Conservation (phyloP, 139 green algal genomes). For the Klebsormidium nitens region DNA sequence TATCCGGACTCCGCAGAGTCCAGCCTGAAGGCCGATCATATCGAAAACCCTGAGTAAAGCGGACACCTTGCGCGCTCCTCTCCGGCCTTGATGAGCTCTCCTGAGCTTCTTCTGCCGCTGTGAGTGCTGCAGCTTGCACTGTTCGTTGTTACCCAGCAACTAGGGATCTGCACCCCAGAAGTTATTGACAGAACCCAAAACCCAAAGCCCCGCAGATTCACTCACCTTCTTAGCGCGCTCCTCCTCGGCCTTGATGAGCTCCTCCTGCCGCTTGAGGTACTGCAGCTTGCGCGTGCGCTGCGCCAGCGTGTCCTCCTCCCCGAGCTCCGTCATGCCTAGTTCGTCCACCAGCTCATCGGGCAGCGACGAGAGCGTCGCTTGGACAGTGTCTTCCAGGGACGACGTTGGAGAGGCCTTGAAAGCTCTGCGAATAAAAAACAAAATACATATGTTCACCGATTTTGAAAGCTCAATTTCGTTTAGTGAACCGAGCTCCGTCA, state of each 20-base stretch:
- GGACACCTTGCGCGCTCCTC: too few species aligned
- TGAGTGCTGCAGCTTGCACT: conserved; percentile 31
- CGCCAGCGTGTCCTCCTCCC: conserved; percentile 13
- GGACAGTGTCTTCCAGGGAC: conserved; percentile 30
- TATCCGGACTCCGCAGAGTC: too few species aligned
- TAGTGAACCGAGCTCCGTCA: neutral
- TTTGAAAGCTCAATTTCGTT: too few species aligned
- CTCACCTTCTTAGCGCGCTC: too few species aligned
- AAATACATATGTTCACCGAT: too few species aligned
- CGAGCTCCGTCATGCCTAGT: conserved; percentile 11
- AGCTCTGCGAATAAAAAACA: conserved; percentile 19
- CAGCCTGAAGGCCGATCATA: too few species aligned
- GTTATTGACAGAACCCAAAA: too few species aligned
- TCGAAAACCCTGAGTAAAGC: too few species aligned
- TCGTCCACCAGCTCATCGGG: conserved; percentile 32
- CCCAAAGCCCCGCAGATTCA: too few species aligned
- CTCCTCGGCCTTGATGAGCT: conserved; percentile 28
- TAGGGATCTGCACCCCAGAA: too few species aligned
- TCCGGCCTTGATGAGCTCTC: conserved; percentile 30
- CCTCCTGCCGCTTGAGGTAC: conserved; percentile 32
- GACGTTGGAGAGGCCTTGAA: conserved; percentile 16
- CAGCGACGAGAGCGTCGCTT: conserved; percentile 31
- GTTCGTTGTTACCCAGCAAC: too few species aligned
- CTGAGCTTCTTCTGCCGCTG: conserved; percentile 29
- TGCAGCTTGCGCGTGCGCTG: conserved; percentile 30